A percentile compares a stretch with the other conserved stretches of the same genome.
These are phyloP conservation scores for Pichia kluyveri DNA, from an alignment of 805 yeast species.

Conservation along the genomic window DNA sequence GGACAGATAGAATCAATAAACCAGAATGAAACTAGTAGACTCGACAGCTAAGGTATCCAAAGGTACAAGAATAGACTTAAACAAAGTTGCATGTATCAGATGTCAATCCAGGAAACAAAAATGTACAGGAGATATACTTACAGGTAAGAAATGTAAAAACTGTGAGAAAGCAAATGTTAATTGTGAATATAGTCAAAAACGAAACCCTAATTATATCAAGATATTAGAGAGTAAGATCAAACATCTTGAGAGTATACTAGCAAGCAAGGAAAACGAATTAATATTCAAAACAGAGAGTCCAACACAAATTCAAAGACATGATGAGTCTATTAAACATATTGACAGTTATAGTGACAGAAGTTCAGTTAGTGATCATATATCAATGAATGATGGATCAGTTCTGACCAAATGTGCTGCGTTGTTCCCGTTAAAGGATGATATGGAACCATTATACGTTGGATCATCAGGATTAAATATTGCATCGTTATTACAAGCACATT, in stretches of 20 bases:
- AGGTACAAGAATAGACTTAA: background rate
- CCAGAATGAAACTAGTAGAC: no score
- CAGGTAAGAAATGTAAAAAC: conserved; percentile 1
- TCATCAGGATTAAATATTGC: conserved; percentile 11
- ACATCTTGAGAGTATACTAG: no score
- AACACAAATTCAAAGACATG: background rate
- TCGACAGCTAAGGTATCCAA: background rate
- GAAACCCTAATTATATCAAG: conserved; percentile 6
- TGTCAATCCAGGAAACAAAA: conserved; percentile 13
- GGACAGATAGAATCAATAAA: no score
- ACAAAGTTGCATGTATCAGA: conserved; percentile 9
- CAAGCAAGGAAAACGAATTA: no score
- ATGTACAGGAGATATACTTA: conserved; percentile 10
- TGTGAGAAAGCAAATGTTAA: conserved; percentile 7
- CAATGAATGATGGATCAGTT: background rate
- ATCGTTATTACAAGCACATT: conserved; percentile 8
- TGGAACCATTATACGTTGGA: conserved; percentile 12
- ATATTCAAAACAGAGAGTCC: no score
- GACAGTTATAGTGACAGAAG: background rate
- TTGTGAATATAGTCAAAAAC: conserved; percentile 5
- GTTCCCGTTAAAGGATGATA: conserved; percentile 11
- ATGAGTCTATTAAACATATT: no score
- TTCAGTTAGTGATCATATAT: background rate
- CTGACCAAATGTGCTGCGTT: conserved; percentile 12
- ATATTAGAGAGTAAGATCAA: background rate